A percentile compares a stretch with the other conserved stretches of the same genome.
Evolutionary conservation across 2,329 filamentous ascomycete genomes (phyloP).

Genomic region (Fusarium sp.): DNA sequence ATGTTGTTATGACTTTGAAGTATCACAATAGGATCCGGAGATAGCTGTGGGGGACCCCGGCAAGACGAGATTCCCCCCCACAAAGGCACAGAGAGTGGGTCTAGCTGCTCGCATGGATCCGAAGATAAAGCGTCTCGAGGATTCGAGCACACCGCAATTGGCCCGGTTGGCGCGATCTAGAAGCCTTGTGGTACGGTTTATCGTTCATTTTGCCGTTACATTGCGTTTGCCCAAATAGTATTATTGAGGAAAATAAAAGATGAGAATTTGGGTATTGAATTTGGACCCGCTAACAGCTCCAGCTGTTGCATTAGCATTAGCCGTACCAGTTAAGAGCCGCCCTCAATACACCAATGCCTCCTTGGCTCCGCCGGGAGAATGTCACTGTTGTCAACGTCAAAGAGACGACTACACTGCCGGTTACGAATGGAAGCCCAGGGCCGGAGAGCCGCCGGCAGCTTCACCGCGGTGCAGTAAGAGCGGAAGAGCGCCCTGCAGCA

Average conservation of each 20-base stretch:
- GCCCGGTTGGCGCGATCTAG: constrained; percentile 41
- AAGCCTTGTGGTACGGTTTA: constrained; percentile 17
- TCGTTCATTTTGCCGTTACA: constrained; percentile 19
- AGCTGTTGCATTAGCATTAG: constrained; percentile 43
- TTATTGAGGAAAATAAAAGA: constrained; percentile 22
- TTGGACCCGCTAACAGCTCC: constrained; percentile 43
- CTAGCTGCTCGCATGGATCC: constrained; percentile 22
- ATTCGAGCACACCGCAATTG: constrained; percentile 38
- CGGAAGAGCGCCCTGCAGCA: constrained; percentile 17
- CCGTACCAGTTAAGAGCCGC: constrained; percentile 49
- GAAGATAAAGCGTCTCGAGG: constrained; percentile 29
- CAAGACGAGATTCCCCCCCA: constrained; percentile 31
- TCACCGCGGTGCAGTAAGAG: constrained; percentile 6
- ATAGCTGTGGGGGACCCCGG: constrained; percentile 28
- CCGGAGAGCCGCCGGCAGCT: constrained; percentile 39
- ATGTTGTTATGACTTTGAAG: constrained; percentile 38
- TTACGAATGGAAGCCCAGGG: constrained; percentile 33
- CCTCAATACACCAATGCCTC: constrained; percentile 32
- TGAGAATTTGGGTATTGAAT: constrained; percentile 38
- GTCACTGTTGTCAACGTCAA: constrained; percentile 20
- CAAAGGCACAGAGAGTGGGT: constrained; percentile 7
- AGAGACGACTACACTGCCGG: constrained; percentile 16
- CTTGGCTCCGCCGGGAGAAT: constrained; percentile 44
- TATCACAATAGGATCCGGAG: constrained; percentile 31
- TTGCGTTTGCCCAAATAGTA: constrained; percentile 21